phyloP scores from a whole-genome alignment of 2,329 filamentous ascomycete species.

The Aspergillus alliaceus region DNA sequence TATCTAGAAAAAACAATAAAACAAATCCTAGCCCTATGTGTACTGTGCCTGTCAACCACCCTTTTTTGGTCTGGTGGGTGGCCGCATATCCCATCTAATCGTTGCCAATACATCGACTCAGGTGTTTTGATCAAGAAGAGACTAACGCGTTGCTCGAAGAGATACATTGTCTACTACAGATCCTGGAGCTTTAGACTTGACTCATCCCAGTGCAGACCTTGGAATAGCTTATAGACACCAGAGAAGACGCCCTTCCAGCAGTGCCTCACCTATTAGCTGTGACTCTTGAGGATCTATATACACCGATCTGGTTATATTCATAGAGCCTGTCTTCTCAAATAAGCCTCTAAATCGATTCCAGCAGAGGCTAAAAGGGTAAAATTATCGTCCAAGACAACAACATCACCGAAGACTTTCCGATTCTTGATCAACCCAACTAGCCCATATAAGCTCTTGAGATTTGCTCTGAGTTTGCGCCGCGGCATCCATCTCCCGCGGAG shows the following conservation, averaged over 20 bases:
- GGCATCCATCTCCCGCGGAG: conserved; percentile 41
- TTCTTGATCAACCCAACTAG: conserved; percentile 59
- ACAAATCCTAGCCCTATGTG: not conserved
- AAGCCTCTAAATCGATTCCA: not conserved
- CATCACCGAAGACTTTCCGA: conserved; percentile 60
- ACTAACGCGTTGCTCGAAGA: conserved; percentile 8
- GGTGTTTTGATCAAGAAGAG: not conserved
- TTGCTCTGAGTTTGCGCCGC: conserved; percentile 55
- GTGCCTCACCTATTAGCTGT: not conserved
- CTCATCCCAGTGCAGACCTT: not conserved
- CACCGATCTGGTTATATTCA: conserved; percentile 28
- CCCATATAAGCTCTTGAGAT: conserved; percentile 55
- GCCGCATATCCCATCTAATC: conserved; percentile 24
- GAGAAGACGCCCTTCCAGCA: conserved; percentile 19
- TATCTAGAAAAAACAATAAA: not conserved
- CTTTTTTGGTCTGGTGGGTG: conserved; percentile 23
- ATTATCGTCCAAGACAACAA: conserved; percentile 59
- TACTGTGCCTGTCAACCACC: conserved; percentile 24
- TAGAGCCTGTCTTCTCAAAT: conserved; percentile 48
- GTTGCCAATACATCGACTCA: not conserved
- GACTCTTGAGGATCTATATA: not conserved
- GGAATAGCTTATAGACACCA: conserved; percentile 11
- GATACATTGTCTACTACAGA: conserved; percentile 17
- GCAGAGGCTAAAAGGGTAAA: not conserved
- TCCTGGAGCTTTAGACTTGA: not conserved